Conservation (phyloP, 345 rosid species). For the Diplotaxis tenuifolia region DNA sequence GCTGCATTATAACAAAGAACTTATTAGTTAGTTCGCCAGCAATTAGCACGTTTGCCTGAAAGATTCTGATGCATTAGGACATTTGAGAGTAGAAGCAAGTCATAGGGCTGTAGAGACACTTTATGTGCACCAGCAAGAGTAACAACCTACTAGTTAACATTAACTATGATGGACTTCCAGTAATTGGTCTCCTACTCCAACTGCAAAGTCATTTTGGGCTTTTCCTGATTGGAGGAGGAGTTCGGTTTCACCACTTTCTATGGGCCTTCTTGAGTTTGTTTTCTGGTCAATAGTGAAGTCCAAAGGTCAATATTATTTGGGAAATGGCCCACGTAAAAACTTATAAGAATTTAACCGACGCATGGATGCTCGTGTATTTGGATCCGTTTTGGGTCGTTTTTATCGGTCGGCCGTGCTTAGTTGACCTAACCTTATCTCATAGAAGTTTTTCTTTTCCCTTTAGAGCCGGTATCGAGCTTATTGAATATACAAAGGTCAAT, state of each 20-base stretch:
- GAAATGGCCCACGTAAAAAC: not conserved
- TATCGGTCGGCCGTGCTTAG: not conserved
- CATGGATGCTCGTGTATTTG: not conserved
- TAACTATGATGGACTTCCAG: not conserved
- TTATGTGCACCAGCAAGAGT: conserved; percentile 95
- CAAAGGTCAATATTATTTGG: not conserved
- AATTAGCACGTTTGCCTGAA: no score
- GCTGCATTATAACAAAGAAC: no score
- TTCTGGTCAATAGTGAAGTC: not conserved
- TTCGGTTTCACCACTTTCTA: not conserved
- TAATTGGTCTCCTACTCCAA: not conserved
- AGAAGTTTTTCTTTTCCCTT: not conserved
- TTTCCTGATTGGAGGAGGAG: not conserved
- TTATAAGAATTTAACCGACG: not conserved
- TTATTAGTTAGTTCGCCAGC: no score
- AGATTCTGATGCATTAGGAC: no score
- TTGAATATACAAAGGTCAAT: not conserved
- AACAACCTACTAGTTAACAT: conserved; percentile 60
- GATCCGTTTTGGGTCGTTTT: not conserved
- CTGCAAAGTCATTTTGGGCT: not conserved
- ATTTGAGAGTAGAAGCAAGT: conserved; percentile 50
- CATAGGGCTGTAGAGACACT: conserved; percentile 96
- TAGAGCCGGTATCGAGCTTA: not conserved
- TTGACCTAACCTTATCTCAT: not conserved
- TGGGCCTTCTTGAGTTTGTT: not conserved